A percentile compares a stretch with the other conserved stretches of the same genome.
Conservation (phyloP, 169 alveolate genomes). For the Cryptosporidium sp. region DNA sequence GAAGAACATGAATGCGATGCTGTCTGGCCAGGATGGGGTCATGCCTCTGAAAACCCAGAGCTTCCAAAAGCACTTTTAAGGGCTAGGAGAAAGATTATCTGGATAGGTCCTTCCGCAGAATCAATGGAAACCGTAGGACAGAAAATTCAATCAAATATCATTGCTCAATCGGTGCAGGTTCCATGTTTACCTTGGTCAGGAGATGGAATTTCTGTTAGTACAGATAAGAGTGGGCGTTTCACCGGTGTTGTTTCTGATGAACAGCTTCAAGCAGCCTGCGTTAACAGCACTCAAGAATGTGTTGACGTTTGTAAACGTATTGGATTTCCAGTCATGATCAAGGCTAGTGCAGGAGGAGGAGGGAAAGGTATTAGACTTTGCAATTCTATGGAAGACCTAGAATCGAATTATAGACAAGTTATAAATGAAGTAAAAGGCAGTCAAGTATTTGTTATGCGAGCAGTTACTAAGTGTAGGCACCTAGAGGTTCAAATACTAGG, state of each 20-base stretch:
- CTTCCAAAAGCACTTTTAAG: conserved; percentile 85
- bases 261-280: conserved; percentile 73
- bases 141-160: conserved; percentile 91
- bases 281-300: conserved; percentile 85
- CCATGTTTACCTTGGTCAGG: conserved; percentile 93
- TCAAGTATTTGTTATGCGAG: conserved; percentile 69
- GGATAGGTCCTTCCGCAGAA: conserved; percentile 91
- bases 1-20: conserved; percentile 88
- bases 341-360: conserved; percentile 97
- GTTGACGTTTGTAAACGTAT: conserved; percentile 86
- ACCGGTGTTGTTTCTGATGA: conserved; percentile 72
- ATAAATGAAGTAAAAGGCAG: conserved; percentile 75
- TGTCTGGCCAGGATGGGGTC: conserved; percentile 98
- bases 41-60: conserved; percentile 91
- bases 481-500: conserved; percentile 92
- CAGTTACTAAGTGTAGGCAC: conserved; percentile 80
- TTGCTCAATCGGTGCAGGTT: conserved; percentile 92
- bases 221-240: conserved; percentile 68
- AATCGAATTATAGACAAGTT: conserved; percentile 81
- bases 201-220: conserved; percentile 79
- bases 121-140: conserved; percentile 93
- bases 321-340: conserved; percentile 95
- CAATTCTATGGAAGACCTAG: conserved; percentile 79
- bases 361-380: conserved; percentile 94
- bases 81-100: conserved; percentile 84